Conservation (phyloP, 129 eudicot genomes). For the Oenanthe sinensis region DNA sequence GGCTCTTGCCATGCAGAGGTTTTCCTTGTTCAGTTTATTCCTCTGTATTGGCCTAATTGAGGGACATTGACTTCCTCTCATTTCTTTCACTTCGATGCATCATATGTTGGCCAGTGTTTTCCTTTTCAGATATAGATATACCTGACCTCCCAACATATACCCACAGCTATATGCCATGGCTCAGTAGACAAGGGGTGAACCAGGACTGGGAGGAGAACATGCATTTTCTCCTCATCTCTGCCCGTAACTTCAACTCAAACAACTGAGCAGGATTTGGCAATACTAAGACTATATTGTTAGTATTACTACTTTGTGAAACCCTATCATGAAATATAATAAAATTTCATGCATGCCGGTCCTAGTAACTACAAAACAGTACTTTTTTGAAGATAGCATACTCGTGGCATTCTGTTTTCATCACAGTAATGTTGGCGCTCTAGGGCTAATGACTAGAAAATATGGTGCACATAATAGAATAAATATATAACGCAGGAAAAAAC, state of each 20-base stretch:
- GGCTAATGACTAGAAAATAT: background rate
- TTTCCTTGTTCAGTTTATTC: background rate
- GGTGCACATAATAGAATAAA: background rate
- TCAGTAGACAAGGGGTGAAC: background rate
- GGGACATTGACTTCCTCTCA: background rate
- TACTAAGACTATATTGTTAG: background rate
- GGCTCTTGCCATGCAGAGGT: background rate
- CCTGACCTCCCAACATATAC: background rate
- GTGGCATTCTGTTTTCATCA: background rate
- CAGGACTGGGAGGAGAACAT: background rate
- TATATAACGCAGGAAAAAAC: background rate
- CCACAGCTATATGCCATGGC: background rate
- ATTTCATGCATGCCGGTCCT: background rate
- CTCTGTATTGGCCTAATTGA: background rate
- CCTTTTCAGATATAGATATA: background rate
- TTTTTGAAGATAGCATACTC: background rate
- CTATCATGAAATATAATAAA: background rate
- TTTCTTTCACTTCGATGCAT: background rate
- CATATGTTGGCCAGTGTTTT: background rate
- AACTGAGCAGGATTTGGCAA: background rate
- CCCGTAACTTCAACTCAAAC: background rate
- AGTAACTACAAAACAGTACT: background rate
- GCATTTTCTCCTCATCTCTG: background rate
- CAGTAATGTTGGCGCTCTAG: background rate
- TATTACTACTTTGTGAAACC: background rate